These are phyloP conservation scores for Aspergillus ellipticus DNA, from an alignment of 495 filamentous ascomycete species.

Conservation along the genomic window DNA sequence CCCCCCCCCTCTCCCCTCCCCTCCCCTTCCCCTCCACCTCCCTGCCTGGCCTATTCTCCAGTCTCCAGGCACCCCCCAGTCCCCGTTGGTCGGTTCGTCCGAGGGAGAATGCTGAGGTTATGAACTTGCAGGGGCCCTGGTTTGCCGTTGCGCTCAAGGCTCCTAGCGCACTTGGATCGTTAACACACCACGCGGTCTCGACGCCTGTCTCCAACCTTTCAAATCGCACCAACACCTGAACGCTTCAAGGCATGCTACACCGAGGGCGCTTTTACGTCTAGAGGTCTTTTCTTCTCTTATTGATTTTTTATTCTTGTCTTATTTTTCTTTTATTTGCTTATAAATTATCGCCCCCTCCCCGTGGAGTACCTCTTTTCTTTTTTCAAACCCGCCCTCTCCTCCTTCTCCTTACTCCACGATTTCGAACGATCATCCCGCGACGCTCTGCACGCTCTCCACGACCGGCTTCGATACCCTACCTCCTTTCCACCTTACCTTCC, in stretches of 20 bases:
- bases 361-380: conserved; percentile 20
- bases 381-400: conserved; percentile 11
- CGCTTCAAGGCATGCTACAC: conserved; percentile 31
- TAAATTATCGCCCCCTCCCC: conserved; percentile 12
- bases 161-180: conserved; percentile 38
- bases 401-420: conserved; percentile 31
- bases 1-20: conserved; percentile 6
- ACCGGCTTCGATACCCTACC: conserved; percentile 32
- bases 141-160: conserved; percentile 47
- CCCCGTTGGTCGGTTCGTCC: conserved; percentile 11
- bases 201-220: conserved; percentile 20
- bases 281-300: conserved; percentile 18
- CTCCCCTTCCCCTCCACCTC: conserved; percentile 7
- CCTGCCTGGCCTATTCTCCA: conserved; percentile 13
- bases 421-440: conserved; percentile 36
- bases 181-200: conserved; percentile 21
- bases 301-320: conserved; percentile 16
- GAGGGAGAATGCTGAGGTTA: conserved; percentile 45
- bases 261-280: conserved; percentile 20
- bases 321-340: conserved; percentile 18
- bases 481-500: conserved; percentile 2
- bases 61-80: conserved; percentile 12
- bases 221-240: conserved; percentile 20
- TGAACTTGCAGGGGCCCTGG: conserved; percentile 45
- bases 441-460: conserved; percentile 40